Base-by-base conservation (phyloP, 192 early-diverging fungal genomes). In the Podila verticillata region DNA sequence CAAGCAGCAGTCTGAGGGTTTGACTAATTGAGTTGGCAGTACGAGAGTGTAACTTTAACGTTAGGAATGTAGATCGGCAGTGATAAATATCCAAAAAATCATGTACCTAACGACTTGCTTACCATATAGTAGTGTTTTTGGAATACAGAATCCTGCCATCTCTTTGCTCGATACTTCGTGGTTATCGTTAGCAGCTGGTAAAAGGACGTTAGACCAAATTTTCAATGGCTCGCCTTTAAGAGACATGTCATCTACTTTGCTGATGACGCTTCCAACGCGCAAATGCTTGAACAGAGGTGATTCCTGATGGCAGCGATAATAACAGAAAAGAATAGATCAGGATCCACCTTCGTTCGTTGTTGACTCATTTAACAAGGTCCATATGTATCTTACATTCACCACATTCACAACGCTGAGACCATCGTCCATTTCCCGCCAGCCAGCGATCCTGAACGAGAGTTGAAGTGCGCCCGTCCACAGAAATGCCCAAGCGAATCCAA, bases 391-490 rank as follows among this genome's bases (percentile, higher is more conserved):
- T 82, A 86, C 84, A 19, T 63, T 59, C 64, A 70, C 83, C 8
- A 94, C 83, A 67, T 85, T 71, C 19, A 94, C 82, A 5, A 93
- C 89, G 36, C 87, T 88, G 5, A 92, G 85, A 12, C 87, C 85
- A 13, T 75, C 83, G 61, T 85, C 73, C 51, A 88, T 71, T 3
- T 85, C 72, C 17, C 70, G 75, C 86, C 92, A 94, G 7, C 87
- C 90, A n/a, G 68, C 54, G 1, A 83, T 15, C 34, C 71, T 26
- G 31, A 87, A 80, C 0, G 71, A 44, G 3, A 88, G 48, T 61
- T 84, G 81, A 9, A 85, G 36, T 1, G 89, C 75, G 29, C 92
- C 83, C 51, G 72, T 73, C 2, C 65, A 73, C 0, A 94, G 58
- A 9, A 84, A 73, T 13, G 83, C 26, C 30, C 72, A 78, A 9